phyloP scores from a whole-genome alignment of 441 rosid species.

The Eutrema salsugineum region DNA sequence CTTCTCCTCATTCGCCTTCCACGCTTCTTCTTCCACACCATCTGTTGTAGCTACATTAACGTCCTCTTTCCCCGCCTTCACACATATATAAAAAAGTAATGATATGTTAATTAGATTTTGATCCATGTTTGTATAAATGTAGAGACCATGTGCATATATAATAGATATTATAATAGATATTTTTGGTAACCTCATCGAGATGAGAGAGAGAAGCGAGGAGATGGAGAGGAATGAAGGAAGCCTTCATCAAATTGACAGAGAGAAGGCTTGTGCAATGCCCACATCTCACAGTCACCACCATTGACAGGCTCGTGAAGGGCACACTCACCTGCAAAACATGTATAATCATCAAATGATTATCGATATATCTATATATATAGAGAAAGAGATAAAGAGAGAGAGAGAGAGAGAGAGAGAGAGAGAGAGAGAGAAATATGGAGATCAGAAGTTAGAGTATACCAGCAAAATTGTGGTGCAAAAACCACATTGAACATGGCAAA shows the following conservation, averaged over 20 bases:
- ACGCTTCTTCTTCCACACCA: slow-evolving; percentile 37
- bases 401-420: not conserved
- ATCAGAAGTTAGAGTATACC: slow-evolving; percentile 36
- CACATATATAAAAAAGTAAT: too few species aligned
- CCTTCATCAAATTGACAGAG: slow-evolving; percentile 90
- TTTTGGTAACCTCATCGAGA: slow-evolving; percentile 37
- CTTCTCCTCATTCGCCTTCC: slow-evolving; percentile 31
- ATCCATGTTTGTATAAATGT: not conserved
- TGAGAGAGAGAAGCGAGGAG: slow-evolving; percentile 62
- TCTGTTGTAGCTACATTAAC: slow-evolving; percentile 36
- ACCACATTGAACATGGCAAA: slow-evolving; percentile 93
- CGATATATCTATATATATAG: not conserved
- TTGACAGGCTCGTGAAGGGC: slow-evolving; percentile 77
- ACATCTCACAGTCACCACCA: slow-evolving; percentile 92
- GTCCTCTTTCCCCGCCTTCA: slow-evolving; percentile 28
- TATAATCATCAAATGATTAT: not conserved
- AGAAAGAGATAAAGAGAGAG: not conserved
- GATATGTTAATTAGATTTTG: not conserved
- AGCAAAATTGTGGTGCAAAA: slow-evolving; percentile 89
- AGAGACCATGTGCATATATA: not conserved
- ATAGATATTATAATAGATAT: too few species aligned
- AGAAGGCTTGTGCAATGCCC: slow-evolving; percentile 93
- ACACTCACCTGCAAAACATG: slow-evolving; percentile 72
- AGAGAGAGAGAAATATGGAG: not conserved
- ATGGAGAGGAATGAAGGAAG: slow-evolving; percentile 82